These are phyloP conservation scores for Castanospermum australe DNA, from an alignment of 306 rosid species.

Conservation along the genomic window DNA sequence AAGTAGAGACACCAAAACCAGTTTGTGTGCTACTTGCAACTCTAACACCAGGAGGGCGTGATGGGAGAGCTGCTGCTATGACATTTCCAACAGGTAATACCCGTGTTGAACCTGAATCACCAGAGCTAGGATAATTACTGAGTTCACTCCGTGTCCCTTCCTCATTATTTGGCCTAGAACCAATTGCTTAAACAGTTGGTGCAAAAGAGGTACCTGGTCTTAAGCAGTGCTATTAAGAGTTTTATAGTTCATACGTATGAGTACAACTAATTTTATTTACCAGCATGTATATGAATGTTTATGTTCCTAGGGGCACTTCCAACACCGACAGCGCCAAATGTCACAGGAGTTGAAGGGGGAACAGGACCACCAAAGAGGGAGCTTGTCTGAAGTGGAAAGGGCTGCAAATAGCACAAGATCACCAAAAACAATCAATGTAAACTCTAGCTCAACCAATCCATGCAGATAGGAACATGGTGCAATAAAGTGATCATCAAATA, in stretches of 20 bases:
- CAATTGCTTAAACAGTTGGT: slow-evolving; percentile 64
- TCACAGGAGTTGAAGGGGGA: slow-evolving; percentile 62
- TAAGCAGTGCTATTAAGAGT: slow-evolving; percentile 31
- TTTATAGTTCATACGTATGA: not conserved
- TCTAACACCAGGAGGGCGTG: slow-evolving; percentile 49
- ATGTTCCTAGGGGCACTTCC: slow-evolving; percentile 89
- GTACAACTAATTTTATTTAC: slow-evolving; percentile 43
- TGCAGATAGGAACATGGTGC: not conserved
- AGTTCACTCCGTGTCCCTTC: slow-evolving; percentile 65
- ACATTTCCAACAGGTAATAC: slow-evolving; percentile 62
- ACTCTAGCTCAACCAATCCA: slow-evolving; percentile 8
- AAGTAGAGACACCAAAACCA: slow-evolving; percentile 54
- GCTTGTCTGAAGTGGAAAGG: slow-evolving; percentile 83
- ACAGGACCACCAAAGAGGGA: slow-evolving; percentile 70
- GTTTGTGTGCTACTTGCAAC: slow-evolving; percentile 41
- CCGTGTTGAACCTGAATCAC: slow-evolving; percentile 56
- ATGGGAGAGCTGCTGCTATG: slow-evolving; percentile 47
- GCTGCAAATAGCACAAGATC: slow-evolving; percentile 59
- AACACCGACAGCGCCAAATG: slow-evolving; percentile 73
- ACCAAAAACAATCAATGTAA: no score
- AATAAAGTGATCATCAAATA: slow-evolving; percentile 8
- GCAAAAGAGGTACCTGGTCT: slow-evolving; percentile 52
- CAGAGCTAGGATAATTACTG: slow-evolving; percentile 51
- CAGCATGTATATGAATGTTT: slow-evolving; percentile 97
- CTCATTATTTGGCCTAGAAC: slow-evolving; percentile 72